A percentile compares a stretch with the other conserved stretches of the same genome.
These are phyloP conservation scores for Monosporascus sp. DNA, from an alignment of 2,329 filamentous ascomycete species.

Conservation along the genomic window DNA sequence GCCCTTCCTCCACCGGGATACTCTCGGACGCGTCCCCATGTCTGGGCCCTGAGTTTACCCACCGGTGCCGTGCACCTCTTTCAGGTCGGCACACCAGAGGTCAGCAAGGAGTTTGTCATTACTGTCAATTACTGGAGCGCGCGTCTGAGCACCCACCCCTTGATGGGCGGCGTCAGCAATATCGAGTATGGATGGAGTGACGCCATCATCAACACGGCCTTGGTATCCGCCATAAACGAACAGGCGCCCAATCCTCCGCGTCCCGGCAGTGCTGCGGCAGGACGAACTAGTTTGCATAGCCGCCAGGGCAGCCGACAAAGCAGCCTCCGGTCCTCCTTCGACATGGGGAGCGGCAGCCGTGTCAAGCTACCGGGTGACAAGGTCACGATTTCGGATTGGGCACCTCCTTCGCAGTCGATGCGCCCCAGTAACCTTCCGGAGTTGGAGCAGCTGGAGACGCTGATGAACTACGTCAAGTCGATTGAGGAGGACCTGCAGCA, in stretches of 20 bases:
- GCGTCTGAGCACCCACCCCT: conserved; percentile 84
- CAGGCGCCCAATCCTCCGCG: conserved; percentile 35
- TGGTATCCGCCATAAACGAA: conserved; percentile 50
- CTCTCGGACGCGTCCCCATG: conserved; percentile 82
- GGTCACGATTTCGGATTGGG: conserved; percentile 81
- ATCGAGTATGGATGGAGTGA: conserved; percentile 98
- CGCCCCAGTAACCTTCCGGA: conserved; percentile 75
- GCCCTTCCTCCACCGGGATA: conserved; percentile 87
- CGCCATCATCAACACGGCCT: conserved; percentile 62
- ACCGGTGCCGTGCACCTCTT: conserved; percentile 96
- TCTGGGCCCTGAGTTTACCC: conserved; percentile 89
- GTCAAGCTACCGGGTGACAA: conserved; percentile 79
- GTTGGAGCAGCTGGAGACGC: conserved; percentile 70
- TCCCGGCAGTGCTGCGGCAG: conserved; percentile 46
- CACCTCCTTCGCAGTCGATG: conserved; percentile 84
- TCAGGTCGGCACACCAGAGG: conserved; percentile 92
- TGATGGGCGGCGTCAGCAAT: conserved; percentile 90
- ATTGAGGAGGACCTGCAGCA: conserved; percentile 80
- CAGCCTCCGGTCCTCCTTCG: conserved; percentile 56
- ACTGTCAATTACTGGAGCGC: conserved; percentile 98
- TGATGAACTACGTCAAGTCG: conserved; percentile 74
- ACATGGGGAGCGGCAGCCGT: conserved; percentile 55
- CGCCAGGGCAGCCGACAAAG: conserved; percentile 30
- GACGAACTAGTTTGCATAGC: conserved; percentile 43
- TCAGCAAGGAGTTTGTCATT: conserved; percentile 88